Percentiles rank a stretch among this genome's conserved stretches.
Evolutionary conservation across 1,284 basidiomycete genomes (phyloP).

Genomic region (Cryptococcus sp.): DNA sequence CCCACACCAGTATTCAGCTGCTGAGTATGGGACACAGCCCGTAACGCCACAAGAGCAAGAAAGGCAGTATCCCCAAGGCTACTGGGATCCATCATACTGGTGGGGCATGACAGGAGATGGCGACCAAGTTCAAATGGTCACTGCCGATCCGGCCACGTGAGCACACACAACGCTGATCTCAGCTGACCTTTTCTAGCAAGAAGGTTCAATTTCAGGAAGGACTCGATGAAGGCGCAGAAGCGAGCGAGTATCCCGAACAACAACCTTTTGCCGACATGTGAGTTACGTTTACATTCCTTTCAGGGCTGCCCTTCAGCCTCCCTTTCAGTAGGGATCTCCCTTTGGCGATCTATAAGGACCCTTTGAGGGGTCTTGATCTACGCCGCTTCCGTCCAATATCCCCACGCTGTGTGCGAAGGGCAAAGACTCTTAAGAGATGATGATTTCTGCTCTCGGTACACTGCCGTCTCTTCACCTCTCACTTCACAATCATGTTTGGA

Average conservation of each 20-base stretch:
- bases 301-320: not conserved
- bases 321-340: not conserved
- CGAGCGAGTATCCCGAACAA: not conserved
- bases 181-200: constrained; percentile 6
- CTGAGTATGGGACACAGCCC: too few relatives aligned
- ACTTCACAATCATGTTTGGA: constrained; percentile 18
- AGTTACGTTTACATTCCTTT: not conserved
- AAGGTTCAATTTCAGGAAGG: constrained; percentile 11
- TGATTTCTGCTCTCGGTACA: not conserved
- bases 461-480: not conserved
- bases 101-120: constrained; percentile 13
- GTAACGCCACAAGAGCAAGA: constrained; percentile 7
- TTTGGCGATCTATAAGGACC: not conserved
- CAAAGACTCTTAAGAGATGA: not conserved
- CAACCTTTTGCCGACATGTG: constrained; percentile 11
- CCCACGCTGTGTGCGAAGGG: not conserved
- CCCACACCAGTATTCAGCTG: too few relatives aligned
- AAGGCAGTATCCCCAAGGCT: constrained; percentile 13
- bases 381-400: too few relatives aligned
- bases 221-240: not conserved
- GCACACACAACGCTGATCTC: not conserved
- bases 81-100: constrained; percentile 24
- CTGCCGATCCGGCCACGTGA: not conserved
- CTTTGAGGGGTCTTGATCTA: not conserved
- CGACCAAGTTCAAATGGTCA: not conserved